Evolutionary conservation across 179 eudicot species (phyloP).

Genomic region (Gypsophila paniculata): DNA sequence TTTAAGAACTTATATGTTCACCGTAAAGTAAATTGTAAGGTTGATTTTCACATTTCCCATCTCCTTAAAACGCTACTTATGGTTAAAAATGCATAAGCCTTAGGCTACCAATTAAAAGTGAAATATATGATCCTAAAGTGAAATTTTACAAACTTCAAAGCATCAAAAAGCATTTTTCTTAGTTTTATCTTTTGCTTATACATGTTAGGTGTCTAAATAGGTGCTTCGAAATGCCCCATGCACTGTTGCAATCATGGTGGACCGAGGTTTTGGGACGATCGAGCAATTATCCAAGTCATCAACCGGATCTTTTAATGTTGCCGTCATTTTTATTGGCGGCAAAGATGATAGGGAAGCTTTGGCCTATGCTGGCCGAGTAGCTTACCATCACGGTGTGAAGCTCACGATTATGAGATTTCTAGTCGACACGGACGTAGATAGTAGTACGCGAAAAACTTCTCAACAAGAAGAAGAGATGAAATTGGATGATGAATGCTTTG

Average conservation of each 20-base stretch:
- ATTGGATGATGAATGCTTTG: constrained; percentile 75
- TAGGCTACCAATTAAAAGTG: too few species aligned
- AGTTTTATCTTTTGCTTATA: background rate
- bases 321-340: constrained; percentile 82
- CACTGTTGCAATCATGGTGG: constrained; percentile 80
- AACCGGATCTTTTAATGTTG: constrained; percentile 41
- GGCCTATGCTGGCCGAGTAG: constrained; percentile 65
- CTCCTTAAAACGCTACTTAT: too few species aligned
- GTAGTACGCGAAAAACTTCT: constrained; percentile 19
- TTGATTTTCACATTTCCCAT: too few species aligned
- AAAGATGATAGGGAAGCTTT: constrained; percentile 90
- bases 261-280: constrained; percentile 74
- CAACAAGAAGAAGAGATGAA: constrained; percentile 78
- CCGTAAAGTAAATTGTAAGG: too few species aligned
- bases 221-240: constrained; percentile 80
- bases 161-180: background rate
- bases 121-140: too few species aligned
- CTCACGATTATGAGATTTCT: constrained; percentile 78
- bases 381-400: constrained; percentile 69
- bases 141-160: too few species aligned
- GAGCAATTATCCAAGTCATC: constrained; percentile 40
- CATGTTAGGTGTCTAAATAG: constrained; percentile 28
- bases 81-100: too few species aligned
- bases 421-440: constrained; percentile 41
- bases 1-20: too few species aligned